Conservation (phyloP, 1,139 yeast genomes). For the Debaryomycetaceae sp. region DNA sequence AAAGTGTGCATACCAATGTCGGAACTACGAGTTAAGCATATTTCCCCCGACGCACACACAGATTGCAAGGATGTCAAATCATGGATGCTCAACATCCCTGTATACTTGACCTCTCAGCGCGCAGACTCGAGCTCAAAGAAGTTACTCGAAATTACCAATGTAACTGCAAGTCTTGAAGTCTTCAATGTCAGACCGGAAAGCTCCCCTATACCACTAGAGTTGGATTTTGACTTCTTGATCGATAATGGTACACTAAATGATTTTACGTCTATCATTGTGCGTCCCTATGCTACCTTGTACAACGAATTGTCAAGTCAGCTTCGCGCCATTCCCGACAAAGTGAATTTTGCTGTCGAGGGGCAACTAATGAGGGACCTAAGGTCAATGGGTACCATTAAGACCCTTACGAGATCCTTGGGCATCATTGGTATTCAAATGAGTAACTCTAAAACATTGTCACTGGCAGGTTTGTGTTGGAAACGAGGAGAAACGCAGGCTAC, state of each 20-base stretch:
- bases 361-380: conserved; percentile 28
- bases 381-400: conserved; percentile 3
- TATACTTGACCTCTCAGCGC: conserved; percentile 16
- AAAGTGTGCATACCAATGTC: conserved; percentile 30
- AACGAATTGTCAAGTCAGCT: conserved; percentile 18
- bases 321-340: conserved; percentile 17
- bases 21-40: conserved; percentile 25
- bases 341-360: conserved; percentile 26
- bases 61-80: conserved; percentile 12
- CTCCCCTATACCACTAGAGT: conserved; percentile 37
- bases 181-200: conserved; percentile 29
- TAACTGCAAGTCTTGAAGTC: conserved; percentile 29
- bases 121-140: conserved; percentile 7
- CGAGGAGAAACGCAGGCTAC: neutral
- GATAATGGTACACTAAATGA: conserved; percentile 21
- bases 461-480: neutral
- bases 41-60: conserved; percentile 28
- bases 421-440: conserved; percentile 1
- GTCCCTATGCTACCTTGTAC: conserved; percentile 19
- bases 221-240: conserved; percentile 38
- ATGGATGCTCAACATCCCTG: conserved; percentile 30
- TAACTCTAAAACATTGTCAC: neutral
- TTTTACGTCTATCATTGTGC: conserved; percentile 19
- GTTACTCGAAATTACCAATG: conserved; percentile 26
- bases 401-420: conserved; percentile 3